A percentile compares a stretch with the other conserved stretches of the same genome.
Evolutionary conservation across 257 asterid genomes (phyloP).

Genomic region (Solanum acaule): DNA sequence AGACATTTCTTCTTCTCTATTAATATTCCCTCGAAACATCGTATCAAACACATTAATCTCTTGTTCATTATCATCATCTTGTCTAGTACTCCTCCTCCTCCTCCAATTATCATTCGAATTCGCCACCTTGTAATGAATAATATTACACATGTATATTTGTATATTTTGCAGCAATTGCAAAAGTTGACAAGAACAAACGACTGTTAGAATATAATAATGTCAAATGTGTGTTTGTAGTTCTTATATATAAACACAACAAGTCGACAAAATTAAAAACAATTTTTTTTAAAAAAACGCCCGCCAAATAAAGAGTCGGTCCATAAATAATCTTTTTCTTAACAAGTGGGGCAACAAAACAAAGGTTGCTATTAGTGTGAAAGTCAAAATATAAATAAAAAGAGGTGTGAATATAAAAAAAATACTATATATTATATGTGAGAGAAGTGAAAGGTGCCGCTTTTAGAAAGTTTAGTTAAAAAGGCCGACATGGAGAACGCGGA

Average conservation of each 20-base stretch:
- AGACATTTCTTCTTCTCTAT: constrained; percentile 64
- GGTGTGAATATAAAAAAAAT: neutral
- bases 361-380: neutral
- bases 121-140: constrained; percentile 15
- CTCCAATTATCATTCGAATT: constrained; percentile 4
- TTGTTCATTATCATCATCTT: neutral
- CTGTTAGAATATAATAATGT: too few species aligned
- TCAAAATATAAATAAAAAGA: neutral
- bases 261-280: neutral
- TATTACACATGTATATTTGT: constrained; percentile 7
- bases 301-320: neutral
- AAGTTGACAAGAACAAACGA: neutral
- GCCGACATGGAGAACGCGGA: neutral
- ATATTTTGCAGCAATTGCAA: neutral
- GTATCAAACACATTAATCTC: constrained; percentile 2
- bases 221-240: neutral
- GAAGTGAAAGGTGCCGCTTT: neutral
- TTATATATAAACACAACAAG: neutral
- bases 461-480: neutral
- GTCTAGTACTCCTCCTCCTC: neutral
- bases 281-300: neutral
- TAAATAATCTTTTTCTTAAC: too few species aligned
- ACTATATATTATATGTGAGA: too few species aligned
- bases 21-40: constrained; percentile 10
- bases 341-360: neutral